Percentiles rank a stretch among this genome's conserved stretches.
Conservation (phyloP, 495 filamentous ascomycete species). For the Aspergillus diversus region DNA sequence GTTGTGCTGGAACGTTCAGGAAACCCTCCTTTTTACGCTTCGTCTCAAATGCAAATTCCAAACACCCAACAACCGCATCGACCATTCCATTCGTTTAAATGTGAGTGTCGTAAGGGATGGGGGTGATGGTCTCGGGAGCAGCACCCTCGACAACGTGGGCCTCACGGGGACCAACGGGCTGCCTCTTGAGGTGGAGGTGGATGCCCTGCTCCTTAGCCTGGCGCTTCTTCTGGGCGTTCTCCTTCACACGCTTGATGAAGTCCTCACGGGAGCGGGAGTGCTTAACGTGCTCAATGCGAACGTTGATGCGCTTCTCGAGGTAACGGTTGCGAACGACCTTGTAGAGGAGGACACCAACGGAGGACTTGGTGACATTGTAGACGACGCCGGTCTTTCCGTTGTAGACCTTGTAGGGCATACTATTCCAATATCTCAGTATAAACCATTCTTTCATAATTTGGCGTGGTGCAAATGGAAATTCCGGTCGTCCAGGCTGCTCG, state of each 20-base stretch:
- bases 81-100: constrained; percentile 70
- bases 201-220: constrained; percentile 88
- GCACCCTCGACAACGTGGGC: constrained; percentile 78
- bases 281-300: constrained; percentile 96
- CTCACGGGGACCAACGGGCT: constrained; percentile 77
- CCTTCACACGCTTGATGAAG: constrained; percentile 95
- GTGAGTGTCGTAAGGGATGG: constrained; percentile 95
- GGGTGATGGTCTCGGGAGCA: constrained; percentile 86
- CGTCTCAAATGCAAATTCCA: constrained; percentile 49
- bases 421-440: constrained; percentile 48
- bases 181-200: constrained; percentile 89
- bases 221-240: constrained; percentile 87
- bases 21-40: constrained; percentile 42
- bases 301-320: constrained; percentile 98
- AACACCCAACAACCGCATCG: constrained; percentile 52
- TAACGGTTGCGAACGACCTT: constrained; percentile 97
- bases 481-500: constrained; percentile 22
- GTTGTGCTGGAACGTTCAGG: constrained; percentile 47
- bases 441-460: constrained; percentile 20
- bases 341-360: constrained; percentile 97
- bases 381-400: constrained; percentile 97
- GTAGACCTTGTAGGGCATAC: constrained; percentile 99
- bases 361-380: constrained; percentile 97
- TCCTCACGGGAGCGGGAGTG: constrained; percentile 92
- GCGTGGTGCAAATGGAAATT: constrained; percentile 15